These are phyloP conservation scores for Vitis labrusca DNA, from an alignment of 164 flowering plant genomes.

Conservation along the genomic window DNA sequence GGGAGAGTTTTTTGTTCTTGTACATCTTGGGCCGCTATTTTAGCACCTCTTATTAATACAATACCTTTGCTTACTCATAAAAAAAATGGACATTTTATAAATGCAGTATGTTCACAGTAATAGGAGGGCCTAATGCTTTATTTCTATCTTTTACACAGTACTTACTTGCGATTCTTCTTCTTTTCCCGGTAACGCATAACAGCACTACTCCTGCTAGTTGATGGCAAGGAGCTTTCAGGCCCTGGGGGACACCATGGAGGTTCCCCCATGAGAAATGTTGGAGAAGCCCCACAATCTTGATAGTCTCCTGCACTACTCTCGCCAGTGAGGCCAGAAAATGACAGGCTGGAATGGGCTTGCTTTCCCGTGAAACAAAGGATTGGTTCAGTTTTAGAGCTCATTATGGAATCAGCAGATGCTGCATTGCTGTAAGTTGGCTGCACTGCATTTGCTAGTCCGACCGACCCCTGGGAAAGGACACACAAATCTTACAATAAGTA, in stretches of 20 bases:
- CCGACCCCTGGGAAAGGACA: constrained; percentile 43
- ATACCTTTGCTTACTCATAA: no score
- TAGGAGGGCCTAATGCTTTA: background rate
- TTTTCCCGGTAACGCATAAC: constrained; percentile 87
- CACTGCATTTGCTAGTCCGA: constrained; percentile 35
- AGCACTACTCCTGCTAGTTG: constrained; percentile 65
- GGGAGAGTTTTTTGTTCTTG: no score
- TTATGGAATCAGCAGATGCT: constrained; percentile 78
- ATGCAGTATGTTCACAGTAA: background rate
- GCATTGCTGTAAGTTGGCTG: constrained; percentile 82
- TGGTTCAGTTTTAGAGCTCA: constrained; percentile 76
- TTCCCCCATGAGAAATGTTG: constrained; percentile 63
- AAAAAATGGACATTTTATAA: background rate
- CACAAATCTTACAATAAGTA: background rate
- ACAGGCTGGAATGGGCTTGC: constrained; percentile 55
- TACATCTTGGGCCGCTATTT: no score
- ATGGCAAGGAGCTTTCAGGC: constrained; percentile 43
- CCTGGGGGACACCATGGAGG: constrained; percentile 73
- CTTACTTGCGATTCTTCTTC: constrained; percentile 81
- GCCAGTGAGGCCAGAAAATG: constrained; percentile 71
- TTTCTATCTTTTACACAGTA: background rate
- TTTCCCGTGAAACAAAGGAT: constrained; percentile 40
- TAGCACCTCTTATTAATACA: no score
- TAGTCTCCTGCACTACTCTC: constrained; percentile 63
- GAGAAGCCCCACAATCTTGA: constrained; percentile 81